phyloP scores from a whole-genome alignment of 1,284 basidiomycete genomes.

The Boletus subluridellus region DNA sequence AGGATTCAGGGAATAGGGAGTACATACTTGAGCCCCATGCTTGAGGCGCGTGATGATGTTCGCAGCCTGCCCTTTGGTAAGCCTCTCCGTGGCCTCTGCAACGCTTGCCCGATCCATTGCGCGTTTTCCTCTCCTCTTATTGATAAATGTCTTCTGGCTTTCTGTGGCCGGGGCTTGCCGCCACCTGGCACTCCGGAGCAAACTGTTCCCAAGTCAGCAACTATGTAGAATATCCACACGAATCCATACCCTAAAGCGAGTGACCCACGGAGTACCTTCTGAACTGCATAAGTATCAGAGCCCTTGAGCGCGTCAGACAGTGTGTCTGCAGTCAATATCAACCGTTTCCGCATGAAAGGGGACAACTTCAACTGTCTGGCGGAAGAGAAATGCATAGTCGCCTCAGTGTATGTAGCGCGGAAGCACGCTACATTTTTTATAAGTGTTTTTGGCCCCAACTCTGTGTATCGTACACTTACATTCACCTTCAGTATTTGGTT shows the following conservation, averaged over 20 bases:
- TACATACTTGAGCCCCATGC: conserved; percentile 67
- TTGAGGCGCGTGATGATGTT: conserved; percentile 74
- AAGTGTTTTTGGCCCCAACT: background rate
- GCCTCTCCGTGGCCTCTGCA: conserved; percentile 35
- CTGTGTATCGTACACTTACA: conserved; percentile 17
- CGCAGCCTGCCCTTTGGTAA: conserved; percentile 78
- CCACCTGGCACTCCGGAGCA: conserved; percentile 72
- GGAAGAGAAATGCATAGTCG: conserved; percentile 45
- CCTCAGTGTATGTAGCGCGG: conserved; percentile 53
- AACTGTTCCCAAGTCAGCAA: conserved; percentile 38
- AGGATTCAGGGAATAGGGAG: background rate
- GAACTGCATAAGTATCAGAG: conserved; percentile 63
- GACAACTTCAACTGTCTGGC: conserved; percentile 48
- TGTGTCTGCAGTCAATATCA: conserved; percentile 51
- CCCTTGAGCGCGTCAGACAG: conserved; percentile 60
- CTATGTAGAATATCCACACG: background rate
- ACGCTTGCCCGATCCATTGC: conserved; percentile 19
- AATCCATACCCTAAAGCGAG: conserved; percentile 45
- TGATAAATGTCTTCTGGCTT: conserved; percentile 62
- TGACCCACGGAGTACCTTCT: conserved; percentile 51
- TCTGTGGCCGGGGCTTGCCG: conserved; percentile 62
- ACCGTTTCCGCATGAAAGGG: conserved; percentile 52
- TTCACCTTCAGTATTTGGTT: conserved; percentile 43
- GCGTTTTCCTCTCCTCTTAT: conserved; percentile 52
- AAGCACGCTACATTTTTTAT: conserved; percentile 35